A percentile compares a stretch with the other conserved stretches of the same genome.
Evolutionary conservation across 495 filamentous ascomycete genomes (phyloP).

Genomic region (Neurospora sp.): DNA sequence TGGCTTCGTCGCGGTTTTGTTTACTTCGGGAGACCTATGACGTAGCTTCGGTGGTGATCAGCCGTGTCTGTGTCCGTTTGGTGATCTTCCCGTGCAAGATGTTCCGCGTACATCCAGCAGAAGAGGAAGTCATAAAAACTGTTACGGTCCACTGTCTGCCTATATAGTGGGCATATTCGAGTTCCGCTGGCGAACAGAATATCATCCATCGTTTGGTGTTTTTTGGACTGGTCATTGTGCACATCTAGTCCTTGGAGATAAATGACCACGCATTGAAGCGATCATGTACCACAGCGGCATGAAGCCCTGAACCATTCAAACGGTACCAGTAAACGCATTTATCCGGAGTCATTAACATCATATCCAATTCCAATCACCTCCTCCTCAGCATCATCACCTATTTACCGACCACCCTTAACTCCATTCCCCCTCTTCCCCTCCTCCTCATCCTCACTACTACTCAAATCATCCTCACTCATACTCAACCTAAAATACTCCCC

Average conservation of each 20-base stretch:
- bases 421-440: not conserved
- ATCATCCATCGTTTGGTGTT: not conserved
- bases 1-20: not conserved
- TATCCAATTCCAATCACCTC: not conserved
- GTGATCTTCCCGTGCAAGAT: not conserved
- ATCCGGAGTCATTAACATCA: not conserved
- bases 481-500: constrained; percentile 18
- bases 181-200: not conserved
- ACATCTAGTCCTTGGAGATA: not conserved
- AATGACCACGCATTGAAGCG: not conserved
- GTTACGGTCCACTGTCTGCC: too few relatives aligned
- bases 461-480: constrained; percentile 19
- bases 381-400: not conserved
- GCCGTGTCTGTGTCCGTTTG: not conserved
- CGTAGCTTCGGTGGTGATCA: not conserved
- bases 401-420: not conserved
- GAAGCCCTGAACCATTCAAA: not conserved
- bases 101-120: not conserved
- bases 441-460: constrained; percentile 10
- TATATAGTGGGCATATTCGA: not conserved
- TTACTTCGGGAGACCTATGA: not conserved
- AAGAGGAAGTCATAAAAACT: not conserved
- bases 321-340: not conserved
- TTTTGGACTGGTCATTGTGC: not conserved
- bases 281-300: not conserved